Percentiles rank a stretch among this genome's conserved stretches.
phyloP scores from a whole-genome alignment of 805 yeast genomes.

The Wickerhamomyces alni region DNA sequence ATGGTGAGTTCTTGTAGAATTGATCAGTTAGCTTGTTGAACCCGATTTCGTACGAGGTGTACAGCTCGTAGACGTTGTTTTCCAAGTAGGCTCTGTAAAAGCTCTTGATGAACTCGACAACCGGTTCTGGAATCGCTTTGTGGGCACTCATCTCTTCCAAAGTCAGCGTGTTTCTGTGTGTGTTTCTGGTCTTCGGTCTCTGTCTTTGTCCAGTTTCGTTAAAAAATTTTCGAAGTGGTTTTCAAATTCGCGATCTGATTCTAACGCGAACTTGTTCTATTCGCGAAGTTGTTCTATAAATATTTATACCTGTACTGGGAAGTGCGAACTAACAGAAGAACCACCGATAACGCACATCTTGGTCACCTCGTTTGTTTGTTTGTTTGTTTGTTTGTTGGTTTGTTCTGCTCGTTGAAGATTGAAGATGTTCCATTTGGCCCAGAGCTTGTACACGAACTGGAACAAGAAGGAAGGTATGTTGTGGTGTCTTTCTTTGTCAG shows the following conservation, averaged over 20 bases:
- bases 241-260: too few species aligned
- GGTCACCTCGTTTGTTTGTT: not conserved
- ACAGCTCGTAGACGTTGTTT: conserved; percentile 36
- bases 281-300: not conserved
- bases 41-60: conserved; percentile 37
- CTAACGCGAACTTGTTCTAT: not conserved
- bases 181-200: not conserved
- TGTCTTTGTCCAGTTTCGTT: too few species aligned
- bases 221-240: too few species aligned
- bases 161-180: not conserved
- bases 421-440: conserved; percentile 66
- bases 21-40: conserved; percentile 41
- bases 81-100: conserved; percentile 38
- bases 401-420: not conserved
- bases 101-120: conserved; percentile 34
- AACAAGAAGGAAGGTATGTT: conserved; percentile 47
- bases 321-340: not conserved
- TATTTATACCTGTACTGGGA: not conserved
- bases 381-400: not conserved
- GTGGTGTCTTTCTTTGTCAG: too few species aligned
- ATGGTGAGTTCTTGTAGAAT: conserved; percentile 34
- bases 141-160: not conserved
- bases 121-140: conserved; percentile 35
- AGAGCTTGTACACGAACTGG: conserved; percentile 52
- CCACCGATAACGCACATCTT: too few species aligned